Evolutionary conservation across 2,329 filamentous ascomycete species (phyloP), one percentile per base, ranked within the genome.

Genomic region (Aspergillus novoparasiticus): DNA sequence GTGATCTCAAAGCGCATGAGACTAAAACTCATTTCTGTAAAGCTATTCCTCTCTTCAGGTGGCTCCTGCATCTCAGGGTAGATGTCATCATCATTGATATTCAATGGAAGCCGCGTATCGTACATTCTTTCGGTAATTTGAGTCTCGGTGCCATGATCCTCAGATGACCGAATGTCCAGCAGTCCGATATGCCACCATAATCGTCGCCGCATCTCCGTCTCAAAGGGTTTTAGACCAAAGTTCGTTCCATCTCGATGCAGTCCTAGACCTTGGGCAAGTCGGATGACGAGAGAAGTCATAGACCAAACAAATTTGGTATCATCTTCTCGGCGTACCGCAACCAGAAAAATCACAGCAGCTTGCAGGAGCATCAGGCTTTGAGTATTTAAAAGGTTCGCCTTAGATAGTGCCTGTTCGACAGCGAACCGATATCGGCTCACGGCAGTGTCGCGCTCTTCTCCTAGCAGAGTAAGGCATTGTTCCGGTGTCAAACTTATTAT

Each of bases 311-410:
- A 78, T 53, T 79, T 78, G 28, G 77, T 74, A 56, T 79, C 72
- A 66, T 80, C 75, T 67, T 80, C 73, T 63, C 74, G 73, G 55
- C 77, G 77, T 12, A 80, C 66, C 81, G 76, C 73, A 50, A 88
- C 85, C 28, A 90, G 74, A 70, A 89, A 90, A 41, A 89, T 77
- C 11, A 87, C 79, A 43, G 88, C 84, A 0, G 88, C 86, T 73
- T 90, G 88, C 19, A 90, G 76, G 11, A 89, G 83, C 43, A 87
- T 78, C 23, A 87, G 78, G 70, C 88, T 88, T 62, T 88, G 85
- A 9, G 86, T 88, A 61, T 84, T 86, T 1, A 91, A 72, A 57
- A 90, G 84, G 65, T 87, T 85, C 9, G 88, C 87, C 57, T 85
- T 82, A 4, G 88, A 85, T 51, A 90, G 77, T 2, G 86, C 86